Evolutionary conservation across 1,284 basidiomycete species (phyloP).

Genomic region (Phenoliferia sp.): DNA sequence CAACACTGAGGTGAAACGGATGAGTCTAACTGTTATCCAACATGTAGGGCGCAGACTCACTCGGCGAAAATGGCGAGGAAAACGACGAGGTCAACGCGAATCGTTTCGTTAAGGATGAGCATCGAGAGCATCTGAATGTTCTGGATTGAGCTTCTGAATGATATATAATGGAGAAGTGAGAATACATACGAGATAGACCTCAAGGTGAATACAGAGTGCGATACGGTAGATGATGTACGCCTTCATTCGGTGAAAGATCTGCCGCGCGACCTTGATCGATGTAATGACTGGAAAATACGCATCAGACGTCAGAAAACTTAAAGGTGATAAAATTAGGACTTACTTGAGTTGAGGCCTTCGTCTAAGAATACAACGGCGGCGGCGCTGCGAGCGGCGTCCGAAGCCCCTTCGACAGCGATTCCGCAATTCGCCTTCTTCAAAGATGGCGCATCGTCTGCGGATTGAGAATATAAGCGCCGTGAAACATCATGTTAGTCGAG

Average conservation of each 20-base stretch:
- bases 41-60: background rate
- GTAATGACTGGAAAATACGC: constrained; percentile 47
- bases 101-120: constrained; percentile 51
- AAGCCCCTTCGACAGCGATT: constrained; percentile 52
- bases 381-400: constrained; percentile 50
- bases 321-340: background rate
- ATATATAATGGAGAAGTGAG: background rate
- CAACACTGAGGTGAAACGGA: constrained; percentile 31
- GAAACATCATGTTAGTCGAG: background rate
- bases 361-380: constrained; percentile 54
- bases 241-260: constrained; percentile 58
- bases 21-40: background rate
- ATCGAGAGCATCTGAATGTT: constrained; percentile 45
- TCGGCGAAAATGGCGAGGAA: constrained; percentile 57
- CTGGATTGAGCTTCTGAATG: constrained; percentile 29
- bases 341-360: constrained; percentile 36
- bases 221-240: constrained; percentile 49
- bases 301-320: background rate
- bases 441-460: constrained; percentile 48
- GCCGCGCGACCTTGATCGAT: constrained; percentile 54
- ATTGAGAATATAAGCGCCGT: background rate
- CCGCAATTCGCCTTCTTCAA: constrained; percentile 50
- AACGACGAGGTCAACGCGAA: constrained; percentile 54
- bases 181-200: constrained; percentile 48
- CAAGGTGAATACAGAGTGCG: constrained; percentile 54